Percentiles rank a stretch among this genome's conserved stretches.
Conservation (phyloP, 305 asterid species). For the Rubia occidens region DNA sequence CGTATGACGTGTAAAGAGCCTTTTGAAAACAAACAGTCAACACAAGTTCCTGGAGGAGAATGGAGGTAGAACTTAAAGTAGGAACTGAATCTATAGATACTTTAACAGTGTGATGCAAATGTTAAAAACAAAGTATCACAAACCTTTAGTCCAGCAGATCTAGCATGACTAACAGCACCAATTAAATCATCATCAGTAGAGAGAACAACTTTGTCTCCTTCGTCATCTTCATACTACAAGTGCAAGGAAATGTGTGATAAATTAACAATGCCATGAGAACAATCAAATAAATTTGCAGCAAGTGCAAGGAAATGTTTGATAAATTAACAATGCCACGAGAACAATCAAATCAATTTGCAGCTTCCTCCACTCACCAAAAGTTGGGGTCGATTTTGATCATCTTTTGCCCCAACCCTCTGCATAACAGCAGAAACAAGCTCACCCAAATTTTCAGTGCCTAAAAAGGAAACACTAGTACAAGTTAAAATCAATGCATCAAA, state of each 20-base stretch:
- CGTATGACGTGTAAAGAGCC: neutral
- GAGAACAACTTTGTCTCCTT: constrained; percentile 87
- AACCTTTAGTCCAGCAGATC: constrained; percentile 69
- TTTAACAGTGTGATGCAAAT: neutral
- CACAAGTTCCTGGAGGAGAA: neutral
- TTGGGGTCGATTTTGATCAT: constrained; percentile 44
- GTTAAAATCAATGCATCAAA: neutral
- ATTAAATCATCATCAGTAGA: constrained; percentile 68
- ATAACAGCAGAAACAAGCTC: constrained; percentile 73
- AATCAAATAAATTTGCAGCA: constrained; percentile 3
- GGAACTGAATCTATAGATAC: neutral
- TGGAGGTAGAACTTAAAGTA: neutral
- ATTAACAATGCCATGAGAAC: no score
- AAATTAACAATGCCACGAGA: no score
- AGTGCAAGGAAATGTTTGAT: neutral
- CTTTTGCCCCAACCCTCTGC: constrained; percentile 53
- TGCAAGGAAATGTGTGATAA: neutral
- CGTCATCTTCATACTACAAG: constrained; percentile 84
- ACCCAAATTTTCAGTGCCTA: constrained; percentile 66
- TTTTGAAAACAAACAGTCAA: neutral
- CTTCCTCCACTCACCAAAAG: constrained; percentile 52
- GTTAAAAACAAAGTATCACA: constrained; percentile 4
- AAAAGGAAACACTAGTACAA: constrained; percentile 9
- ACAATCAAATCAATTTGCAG: neutral
- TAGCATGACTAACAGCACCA: constrained; percentile 67